These are phyloP conservation scores for Myrica gale DNA, from an alignment of 306 rosid species.

Conservation along the genomic window DNA sequence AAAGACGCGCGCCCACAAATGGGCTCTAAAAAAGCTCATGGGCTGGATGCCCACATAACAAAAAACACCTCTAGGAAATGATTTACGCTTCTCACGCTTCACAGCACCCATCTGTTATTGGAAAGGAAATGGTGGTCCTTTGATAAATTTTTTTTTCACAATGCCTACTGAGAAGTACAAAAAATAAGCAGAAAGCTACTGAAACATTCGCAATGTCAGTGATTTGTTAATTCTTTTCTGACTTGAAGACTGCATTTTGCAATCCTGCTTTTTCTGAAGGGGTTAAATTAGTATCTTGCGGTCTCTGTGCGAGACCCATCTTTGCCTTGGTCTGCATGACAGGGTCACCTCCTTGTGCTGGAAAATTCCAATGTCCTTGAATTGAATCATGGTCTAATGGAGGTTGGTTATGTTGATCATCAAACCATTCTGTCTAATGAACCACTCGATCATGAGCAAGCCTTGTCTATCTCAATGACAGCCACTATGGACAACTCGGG, in stretches of 20 bases:
- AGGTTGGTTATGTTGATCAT: slow-evolving; percentile 73
- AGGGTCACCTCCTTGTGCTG: slow-evolving; percentile 87
- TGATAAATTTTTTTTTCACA: too few species aligned
- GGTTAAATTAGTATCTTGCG: not conserved
- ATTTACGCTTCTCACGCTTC: too few species aligned
- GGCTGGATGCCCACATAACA: too few species aligned
- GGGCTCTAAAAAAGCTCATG: too few species aligned
- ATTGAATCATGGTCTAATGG: slow-evolving; percentile 89
- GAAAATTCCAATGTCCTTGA: slow-evolving; percentile 57
- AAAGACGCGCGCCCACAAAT: too few species aligned
- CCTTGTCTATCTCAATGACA: slow-evolving; percentile 83
- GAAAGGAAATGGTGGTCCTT: too few species aligned
- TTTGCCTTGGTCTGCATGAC: slow-evolving; percentile 34
- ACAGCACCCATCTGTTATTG: too few species aligned
- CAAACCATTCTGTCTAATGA: slow-evolving; percentile 37
- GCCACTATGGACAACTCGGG: slow-evolving; percentile 70
- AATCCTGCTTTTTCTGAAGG: not conserved
- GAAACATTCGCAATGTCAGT: too few species aligned
- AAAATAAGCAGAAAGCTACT: too few species aligned
- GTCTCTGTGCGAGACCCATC: not conserved
- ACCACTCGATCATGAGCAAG: slow-evolving; percentile 37
- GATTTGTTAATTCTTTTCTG: too few species aligned
- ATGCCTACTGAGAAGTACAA: too few species aligned
- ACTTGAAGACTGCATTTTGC: not conserved
- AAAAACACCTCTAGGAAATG: too few species aligned